phyloP scores from a whole-genome alignment of 257 asterid genomes.

The Thymus quinquecostatus region DNA sequence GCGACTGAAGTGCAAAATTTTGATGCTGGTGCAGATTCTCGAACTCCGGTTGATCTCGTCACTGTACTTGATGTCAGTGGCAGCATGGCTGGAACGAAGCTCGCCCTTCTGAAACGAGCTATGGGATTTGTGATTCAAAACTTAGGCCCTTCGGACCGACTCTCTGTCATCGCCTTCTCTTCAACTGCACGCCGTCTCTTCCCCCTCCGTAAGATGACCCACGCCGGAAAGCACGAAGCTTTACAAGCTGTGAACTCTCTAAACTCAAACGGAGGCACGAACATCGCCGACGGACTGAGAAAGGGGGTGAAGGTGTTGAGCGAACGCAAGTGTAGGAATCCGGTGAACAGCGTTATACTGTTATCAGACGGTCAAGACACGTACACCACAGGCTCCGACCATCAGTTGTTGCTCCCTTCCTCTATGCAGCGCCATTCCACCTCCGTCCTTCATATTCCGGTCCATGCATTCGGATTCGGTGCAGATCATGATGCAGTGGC shows the following conservation, averaged over 20 bases:
- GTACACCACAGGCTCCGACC: slow-evolving; percentile 36
- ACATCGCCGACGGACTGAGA: slow-evolving; percentile 70
- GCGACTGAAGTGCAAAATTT: slow-evolving; percentile 31
- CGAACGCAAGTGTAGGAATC: slow-evolving; percentile 71
- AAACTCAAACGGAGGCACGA: slow-evolving; percentile 85
- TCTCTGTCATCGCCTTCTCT: slow-evolving; percentile 86
- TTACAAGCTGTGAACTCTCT: slow-evolving; percentile 81
- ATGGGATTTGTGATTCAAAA: slow-evolving; percentile 91
- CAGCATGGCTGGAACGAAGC: slow-evolving; percentile 97
- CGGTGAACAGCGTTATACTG: slow-evolving; percentile 71
- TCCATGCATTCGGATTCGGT: slow-evolving; percentile 91
- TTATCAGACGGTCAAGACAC: slow-evolving; percentile 97
- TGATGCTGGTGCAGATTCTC: slow-evolving; percentile 39
- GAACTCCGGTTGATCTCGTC: slow-evolving; percentile 84
- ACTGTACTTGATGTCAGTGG: slow-evolving; percentile 96
- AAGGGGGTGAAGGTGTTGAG: slow-evolving; percentile 79
- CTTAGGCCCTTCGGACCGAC: slow-evolving; percentile 82
- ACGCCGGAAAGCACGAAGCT: slow-evolving; percentile 67
- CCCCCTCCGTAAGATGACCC: slow-evolving; percentile 80
- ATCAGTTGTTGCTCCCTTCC: slow-evolving; percentile 56
- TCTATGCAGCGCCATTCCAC: slow-evolving; percentile 50
- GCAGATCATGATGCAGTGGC: slow-evolving; percentile 79
- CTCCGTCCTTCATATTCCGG: slow-evolving; percentile 56
- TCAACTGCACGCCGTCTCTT: slow-evolving; percentile 84
- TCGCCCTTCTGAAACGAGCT: slow-evolving; percentile 84